These are phyloP conservation scores for Endothia cerciana DNA, from an alignment of 2,329 filamentous ascomycete genomes.

Conservation along the genomic window DNA sequence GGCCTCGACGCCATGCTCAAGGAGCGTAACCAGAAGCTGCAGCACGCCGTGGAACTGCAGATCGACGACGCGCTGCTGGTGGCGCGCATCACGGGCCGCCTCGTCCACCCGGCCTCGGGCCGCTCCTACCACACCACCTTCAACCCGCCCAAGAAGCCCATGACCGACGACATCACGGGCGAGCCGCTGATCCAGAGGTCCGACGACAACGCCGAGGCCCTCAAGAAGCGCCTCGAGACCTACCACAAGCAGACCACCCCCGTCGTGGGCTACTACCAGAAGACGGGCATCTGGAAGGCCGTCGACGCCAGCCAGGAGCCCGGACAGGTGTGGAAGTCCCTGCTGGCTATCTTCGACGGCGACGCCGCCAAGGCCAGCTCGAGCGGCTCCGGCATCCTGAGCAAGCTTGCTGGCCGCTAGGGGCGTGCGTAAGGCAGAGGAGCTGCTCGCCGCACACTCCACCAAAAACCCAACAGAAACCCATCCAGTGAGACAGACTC, in stretches of 20 bases:
- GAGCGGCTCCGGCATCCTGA: constrained; percentile 46
- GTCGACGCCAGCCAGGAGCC: constrained; percentile 97
- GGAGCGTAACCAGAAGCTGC: constrained; percentile 78
- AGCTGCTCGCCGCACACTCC: neutral
- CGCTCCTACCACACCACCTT: constrained; percentile 98
- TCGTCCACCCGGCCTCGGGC: constrained; percentile 93
- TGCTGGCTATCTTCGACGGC: constrained; percentile 81
- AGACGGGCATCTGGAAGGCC: constrained; percentile 94
- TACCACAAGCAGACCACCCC: constrained; percentile 95
- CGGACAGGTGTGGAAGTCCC: constrained; percentile 90
- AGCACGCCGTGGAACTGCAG: constrained; percentile 94
- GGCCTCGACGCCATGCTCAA: constrained; percentile 91
- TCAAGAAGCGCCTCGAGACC: constrained; percentile 91
- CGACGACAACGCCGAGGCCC: constrained; percentile 93
- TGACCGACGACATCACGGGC: constrained; percentile 96
- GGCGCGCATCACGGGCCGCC: constrained; percentile 91
- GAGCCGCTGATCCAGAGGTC: constrained; percentile 95
- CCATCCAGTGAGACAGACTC: neutral
- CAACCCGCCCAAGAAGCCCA: constrained; percentile 91
- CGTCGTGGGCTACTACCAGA: constrained; percentile 95
- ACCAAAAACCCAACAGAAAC: neutral
- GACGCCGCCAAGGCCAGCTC: constrained; percentile 54
- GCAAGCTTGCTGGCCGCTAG: constrained; percentile 41
- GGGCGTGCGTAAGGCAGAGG: neutral
- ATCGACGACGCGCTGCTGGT: constrained; percentile 95